Evolutionary conservation across 441 rosid genomes (phyloP).

Genomic region (Macaranga tanarius): DNA sequence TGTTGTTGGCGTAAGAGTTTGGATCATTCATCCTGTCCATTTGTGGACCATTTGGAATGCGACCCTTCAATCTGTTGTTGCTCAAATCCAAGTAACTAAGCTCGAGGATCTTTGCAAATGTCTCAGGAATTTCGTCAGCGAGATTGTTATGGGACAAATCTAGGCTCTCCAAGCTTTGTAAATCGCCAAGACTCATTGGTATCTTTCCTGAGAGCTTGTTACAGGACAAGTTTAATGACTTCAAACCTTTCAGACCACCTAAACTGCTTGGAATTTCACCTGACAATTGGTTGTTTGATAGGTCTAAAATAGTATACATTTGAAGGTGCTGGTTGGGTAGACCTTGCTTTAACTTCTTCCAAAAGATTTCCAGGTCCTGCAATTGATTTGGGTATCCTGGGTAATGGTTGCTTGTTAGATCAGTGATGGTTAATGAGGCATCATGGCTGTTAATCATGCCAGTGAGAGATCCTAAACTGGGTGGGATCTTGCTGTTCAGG

Average conservation of each 20-base stretch:
- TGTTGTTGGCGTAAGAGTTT: conserved; percentile 33
- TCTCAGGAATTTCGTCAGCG: conserved; percentile 31
- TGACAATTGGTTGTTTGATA: conserved; percentile 37
- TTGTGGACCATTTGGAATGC: conserved; percentile 37
- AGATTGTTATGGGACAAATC: conserved; percentile 40
- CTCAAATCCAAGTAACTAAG: conserved; percentile 29
- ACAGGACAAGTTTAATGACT: conserved; percentile 34
- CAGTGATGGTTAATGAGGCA: not conserved
- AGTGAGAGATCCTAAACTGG: conserved; percentile 33
- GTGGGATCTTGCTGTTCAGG: conserved; percentile 32
- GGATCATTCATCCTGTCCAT: conserved; percentile 38
- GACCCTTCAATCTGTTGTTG: conserved; percentile 37
- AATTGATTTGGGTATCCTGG: not conserved
- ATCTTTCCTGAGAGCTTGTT: conserved; percentile 34
- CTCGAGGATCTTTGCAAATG: conserved; percentile 25
- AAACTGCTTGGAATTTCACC: conserved; percentile 39
- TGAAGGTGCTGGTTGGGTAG: conserved; percentile 19
- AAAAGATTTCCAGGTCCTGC: conserved; percentile 25
- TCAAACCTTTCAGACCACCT: conserved; percentile 29
- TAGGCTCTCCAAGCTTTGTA: conserved; percentile 32
- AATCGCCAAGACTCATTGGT: conserved; percentile 33
- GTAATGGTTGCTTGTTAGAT: not conserved
- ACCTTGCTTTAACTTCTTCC: conserved; percentile 36
- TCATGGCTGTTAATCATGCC: conserved; percentile 25
- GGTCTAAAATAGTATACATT: conserved; percentile 30